These are phyloP conservation scores for Paragyromitra xinjiangensis DNA, from an alignment of 495 filamentous ascomycete species.

Conservation along the genomic window DNA sequence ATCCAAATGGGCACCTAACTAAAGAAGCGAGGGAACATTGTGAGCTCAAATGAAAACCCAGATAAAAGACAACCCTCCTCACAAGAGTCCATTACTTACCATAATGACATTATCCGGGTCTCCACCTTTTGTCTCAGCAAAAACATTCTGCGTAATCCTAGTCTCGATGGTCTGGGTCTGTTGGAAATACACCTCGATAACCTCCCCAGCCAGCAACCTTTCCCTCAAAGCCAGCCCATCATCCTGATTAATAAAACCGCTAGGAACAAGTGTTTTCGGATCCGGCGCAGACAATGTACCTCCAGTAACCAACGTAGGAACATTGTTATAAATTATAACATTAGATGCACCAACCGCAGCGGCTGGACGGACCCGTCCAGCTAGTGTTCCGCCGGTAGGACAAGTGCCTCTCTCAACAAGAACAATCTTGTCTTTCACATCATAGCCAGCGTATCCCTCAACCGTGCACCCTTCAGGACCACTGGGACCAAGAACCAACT, in stretches of 20 bases:
- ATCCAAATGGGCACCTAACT: conserved; percentile 62
- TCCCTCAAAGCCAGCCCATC: conserved; percentile 58
- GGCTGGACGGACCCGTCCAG: conserved; percentile 59
- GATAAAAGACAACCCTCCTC: neutral
- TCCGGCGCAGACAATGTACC: conserved; percentile 59
- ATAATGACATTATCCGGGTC: conserved; percentile 60
- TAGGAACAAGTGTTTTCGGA: conserved; percentile 55
- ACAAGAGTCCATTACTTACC: conserved; percentile 18
- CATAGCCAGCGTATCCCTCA: conserved; percentile 57
- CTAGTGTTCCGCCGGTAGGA: conserved; percentile 60
- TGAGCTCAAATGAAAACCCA: neutral
- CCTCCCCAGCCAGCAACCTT: conserved; percentile 56
- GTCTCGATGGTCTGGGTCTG: conserved; percentile 60
- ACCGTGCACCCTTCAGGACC: conserved; percentile 59
- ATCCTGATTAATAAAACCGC: conserved; percentile 59
- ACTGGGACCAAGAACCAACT: conserved; percentile 59
- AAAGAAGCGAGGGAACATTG: neutral
- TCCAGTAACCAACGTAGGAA: conserved; percentile 48
- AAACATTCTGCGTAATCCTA: conserved; percentile 59
- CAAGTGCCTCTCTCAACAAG: conserved; percentile 60
- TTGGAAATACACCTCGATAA: conserved; percentile 58
- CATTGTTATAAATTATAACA: conserved; percentile 60
- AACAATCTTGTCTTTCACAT: conserved; percentile 62
- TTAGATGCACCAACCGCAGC: conserved; percentile 59
- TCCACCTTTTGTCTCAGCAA: conserved; percentile 60